A percentile compares a stretch with the other conserved stretches of the same genome.
These are phyloP conservation scores for Fonsecaea pedrosoi DNA, from an alignment of 2,329 filamentous ascomycete genomes.

Conservation along the genomic window DNA sequence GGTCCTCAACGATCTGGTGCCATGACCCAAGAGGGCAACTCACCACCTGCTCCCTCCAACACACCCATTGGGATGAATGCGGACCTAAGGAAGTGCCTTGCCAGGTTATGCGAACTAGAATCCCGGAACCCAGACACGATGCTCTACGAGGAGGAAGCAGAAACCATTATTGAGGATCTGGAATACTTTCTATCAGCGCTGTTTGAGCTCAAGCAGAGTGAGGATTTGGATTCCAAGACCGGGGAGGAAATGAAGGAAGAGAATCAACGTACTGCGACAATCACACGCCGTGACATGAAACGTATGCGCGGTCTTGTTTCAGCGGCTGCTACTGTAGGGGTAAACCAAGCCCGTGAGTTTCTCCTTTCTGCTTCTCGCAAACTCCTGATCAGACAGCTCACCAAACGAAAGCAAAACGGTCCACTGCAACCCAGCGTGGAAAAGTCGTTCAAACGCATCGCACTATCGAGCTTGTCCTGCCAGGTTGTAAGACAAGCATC, in stretches of 20 bases:
- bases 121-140: background rate
- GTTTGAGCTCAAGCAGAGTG: background rate
- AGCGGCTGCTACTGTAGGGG: background rate
- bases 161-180: conserved; percentile 1
- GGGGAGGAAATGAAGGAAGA: background rate
- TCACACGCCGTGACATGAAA: conserved; percentile 1
- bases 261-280: background rate
- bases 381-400: background rate
- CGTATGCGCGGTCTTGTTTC: background rate
- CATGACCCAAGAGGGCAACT: background rate
- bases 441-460: background rate
- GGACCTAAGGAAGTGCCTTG: background rate
- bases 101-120: background rate
- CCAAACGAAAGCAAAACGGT: background rate
- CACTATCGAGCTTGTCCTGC: background rate
- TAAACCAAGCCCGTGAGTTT: background rate
- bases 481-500: background rate
- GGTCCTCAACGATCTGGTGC: background rate
- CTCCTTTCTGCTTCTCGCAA: background rate
- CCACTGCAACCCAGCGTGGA: background rate
- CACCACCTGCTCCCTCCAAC: background rate
- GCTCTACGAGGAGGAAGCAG: conserved; percentile 1
- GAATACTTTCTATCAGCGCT: background rate
- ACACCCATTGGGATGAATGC: background rate
- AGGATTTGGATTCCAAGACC: background rate